Conservation (phyloP, 495 filamentous ascomycete genomes). For the Hapsidospora chrysogenum region DNA sequence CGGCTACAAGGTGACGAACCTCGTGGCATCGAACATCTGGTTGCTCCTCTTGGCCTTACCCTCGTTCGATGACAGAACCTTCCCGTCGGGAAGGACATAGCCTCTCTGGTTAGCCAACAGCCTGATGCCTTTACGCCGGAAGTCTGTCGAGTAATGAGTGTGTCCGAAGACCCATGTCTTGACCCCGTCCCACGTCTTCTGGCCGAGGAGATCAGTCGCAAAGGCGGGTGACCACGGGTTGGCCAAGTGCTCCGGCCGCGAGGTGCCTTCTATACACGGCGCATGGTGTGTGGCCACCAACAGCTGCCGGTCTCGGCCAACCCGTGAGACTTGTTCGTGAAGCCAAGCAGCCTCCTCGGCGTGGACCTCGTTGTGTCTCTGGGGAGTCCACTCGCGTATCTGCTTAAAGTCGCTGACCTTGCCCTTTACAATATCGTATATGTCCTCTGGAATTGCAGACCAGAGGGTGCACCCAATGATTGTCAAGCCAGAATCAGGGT, state of each 20-base stretch:
- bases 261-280: slow-evolving; percentile 23
- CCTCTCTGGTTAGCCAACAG: slow-evolving; percentile 38
- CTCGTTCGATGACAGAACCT: no score
- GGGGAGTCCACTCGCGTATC: slow-evolving; percentile 31
- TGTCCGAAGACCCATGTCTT: slow-evolving; percentile 37
- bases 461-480: slow-evolving; percentile 42
- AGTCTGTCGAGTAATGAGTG: slow-evolving; percentile 31
- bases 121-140: slow-evolving; percentile 16
- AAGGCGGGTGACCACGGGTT: slow-evolving; percentile 30
- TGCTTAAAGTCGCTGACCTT: slow-evolving; percentile 32
- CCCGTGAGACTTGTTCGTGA: slow-evolving; percentile 14
- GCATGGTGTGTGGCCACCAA: slow-evolving; percentile 40
- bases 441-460: slow-evolving; percentile 26
- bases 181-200: slow-evolving; percentile 10
- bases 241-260: slow-evolving; percentile 21
- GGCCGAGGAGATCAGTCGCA: slow-evolving; percentile 29
- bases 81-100: slow-evolving; percentile 27
- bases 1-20: no score
- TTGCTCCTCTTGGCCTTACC: no score
- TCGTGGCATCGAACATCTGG: no score
- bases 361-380: slow-evolving; percentile 29
- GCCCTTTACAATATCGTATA: slow-evolving; percentile 16
- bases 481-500: slow-evolving; percentile 12
- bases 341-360: slow-evolving; percentile 30
- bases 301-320: slow-evolving; percentile 11